Conservation (phyloP, 305 asterid genomes). For the Striga hermonthica region DNA sequence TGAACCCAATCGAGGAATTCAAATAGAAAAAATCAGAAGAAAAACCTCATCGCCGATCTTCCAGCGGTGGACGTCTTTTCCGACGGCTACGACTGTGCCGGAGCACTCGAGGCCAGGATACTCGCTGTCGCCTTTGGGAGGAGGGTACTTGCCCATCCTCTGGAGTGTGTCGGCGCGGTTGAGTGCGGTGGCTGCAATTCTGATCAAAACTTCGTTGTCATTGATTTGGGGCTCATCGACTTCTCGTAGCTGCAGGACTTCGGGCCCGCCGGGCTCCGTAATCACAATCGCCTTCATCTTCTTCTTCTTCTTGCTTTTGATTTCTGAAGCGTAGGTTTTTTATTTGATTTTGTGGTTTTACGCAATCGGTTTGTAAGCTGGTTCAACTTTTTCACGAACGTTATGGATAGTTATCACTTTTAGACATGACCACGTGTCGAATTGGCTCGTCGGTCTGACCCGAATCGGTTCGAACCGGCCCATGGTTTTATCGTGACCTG, state of each 20-base stretch:
- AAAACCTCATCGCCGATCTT: slow-evolving; percentile 81
- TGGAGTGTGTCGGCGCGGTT: slow-evolving; percentile 84
- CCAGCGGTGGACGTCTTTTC: slow-evolving; percentile 66
- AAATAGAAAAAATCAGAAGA: too few relatives aligned
- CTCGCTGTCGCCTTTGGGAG: slow-evolving; percentile 68
- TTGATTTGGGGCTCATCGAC: slow-evolving; percentile 68
- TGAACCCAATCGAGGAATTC: too few relatives aligned
- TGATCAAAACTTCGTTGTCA: slow-evolving; percentile 73
- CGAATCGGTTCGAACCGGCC: too few relatives aligned
- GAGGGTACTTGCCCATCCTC: slow-evolving; percentile 69
- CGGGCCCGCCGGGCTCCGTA: slow-evolving; percentile 69
- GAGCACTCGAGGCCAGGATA: slow-evolving; percentile 94
- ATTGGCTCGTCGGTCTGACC: too few relatives aligned
- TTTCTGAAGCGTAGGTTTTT: not conserved
- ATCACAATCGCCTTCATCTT: slow-evolving; percentile 83
- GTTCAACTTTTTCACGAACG: too few relatives aligned
- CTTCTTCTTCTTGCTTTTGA: not conserved
- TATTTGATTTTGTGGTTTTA: too few relatives aligned
- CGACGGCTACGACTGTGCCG: slow-evolving; percentile 73
- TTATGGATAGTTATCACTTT: too few relatives aligned
- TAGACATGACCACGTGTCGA: too few relatives aligned
- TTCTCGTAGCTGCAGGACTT: slow-evolving; percentile 61
- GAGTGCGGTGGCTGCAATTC: slow-evolving; percentile 76
- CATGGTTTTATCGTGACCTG: too few relatives aligned
- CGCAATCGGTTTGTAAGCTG: too few relatives aligned